A percentile compares a stretch with the other conserved stretches of the same genome.
Evolutionary conservation across 2,329 filamentous ascomycete species (phyloP).

Genomic region (Aciculosporium take): DNA sequence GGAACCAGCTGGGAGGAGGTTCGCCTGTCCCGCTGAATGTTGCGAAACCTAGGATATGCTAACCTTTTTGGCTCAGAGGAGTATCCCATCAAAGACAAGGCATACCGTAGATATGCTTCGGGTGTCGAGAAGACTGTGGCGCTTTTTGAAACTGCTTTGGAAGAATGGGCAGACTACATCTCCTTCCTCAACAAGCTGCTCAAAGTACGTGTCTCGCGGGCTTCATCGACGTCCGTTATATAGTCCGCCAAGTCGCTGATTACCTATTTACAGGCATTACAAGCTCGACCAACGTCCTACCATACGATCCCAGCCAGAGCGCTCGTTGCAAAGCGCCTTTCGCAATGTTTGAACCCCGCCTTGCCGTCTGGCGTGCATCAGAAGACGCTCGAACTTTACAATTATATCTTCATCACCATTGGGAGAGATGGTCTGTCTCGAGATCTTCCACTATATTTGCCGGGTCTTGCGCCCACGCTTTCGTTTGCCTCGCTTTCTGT

Average conservation of each 20-base stretch:
- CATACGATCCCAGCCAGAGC: constrained; percentile 67
- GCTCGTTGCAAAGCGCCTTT: constrained; percentile 74
- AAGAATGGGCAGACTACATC: constrained; percentile 99
- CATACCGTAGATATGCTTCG: constrained; percentile 77
- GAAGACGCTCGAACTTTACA: constrained; percentile 89
- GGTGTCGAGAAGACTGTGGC: constrained; percentile 76
- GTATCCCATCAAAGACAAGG: constrained; percentile 43
- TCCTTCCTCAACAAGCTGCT: constrained; percentile 83
- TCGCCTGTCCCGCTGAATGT: constrained; percentile 18
- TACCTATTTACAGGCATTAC: constrained; percentile 50
- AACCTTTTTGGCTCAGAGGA: constrained; percentile 30
- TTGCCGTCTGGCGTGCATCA: constrained; percentile 94
- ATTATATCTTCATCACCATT: constrained; percentile 74
- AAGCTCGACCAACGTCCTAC: constrained; percentile 63
- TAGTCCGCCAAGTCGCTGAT: constrained; percentile 1
- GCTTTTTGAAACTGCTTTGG: constrained; percentile 80
- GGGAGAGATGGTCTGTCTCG: constrained; percentile 64
- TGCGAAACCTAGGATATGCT: constrained; percentile 1
- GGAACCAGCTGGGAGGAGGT: constrained; percentile 67
- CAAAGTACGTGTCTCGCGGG: constrained; percentile 43
- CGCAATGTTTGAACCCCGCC: constrained; percentile 87
- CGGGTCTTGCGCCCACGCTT: constrained; percentile 74
- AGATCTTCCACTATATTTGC: constrained; percentile 78
- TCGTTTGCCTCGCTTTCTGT: constrained; percentile 92
- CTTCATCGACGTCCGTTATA: neutral